These are phyloP conservation scores for Syzygium jambos DNA, from an alignment of 345 rosid species.

Conservation along the genomic window DNA sequence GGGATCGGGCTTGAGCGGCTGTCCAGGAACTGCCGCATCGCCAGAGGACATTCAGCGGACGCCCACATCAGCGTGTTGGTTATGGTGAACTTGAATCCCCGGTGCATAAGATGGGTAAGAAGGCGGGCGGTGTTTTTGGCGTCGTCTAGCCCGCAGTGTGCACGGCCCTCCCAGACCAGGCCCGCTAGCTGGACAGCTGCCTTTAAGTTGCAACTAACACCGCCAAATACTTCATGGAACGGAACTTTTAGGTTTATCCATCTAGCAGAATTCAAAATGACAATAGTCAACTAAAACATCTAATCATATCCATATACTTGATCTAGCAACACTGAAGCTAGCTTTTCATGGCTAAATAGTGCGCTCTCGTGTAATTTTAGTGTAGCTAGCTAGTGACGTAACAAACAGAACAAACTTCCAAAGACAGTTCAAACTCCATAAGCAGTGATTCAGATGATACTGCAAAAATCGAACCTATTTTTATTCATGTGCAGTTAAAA, in stretches of 20 bases:
- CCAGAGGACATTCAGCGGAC: slow-evolving; percentile 7
- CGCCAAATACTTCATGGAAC: slow-evolving; percentile 35
- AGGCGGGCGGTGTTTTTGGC: slow-evolving; percentile 50
- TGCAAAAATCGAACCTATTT: neutral
- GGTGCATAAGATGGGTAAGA: slow-evolving; percentile 31
- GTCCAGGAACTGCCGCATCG: slow-evolving; percentile 5
- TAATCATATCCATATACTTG: neutral
- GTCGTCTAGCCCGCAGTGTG: slow-evolving; percentile 47
- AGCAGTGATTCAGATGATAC: neutral
- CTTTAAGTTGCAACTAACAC: slow-evolving; percentile 30
- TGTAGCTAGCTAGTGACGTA: neutral
- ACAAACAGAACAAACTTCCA: neutral
- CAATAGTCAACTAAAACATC: neutral
- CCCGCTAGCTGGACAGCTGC: slow-evolving; percentile 46
- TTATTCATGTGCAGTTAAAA: neutral
- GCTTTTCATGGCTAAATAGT: neutral
- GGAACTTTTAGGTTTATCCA: slow-evolving; percentile 58
- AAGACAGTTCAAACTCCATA: neutral
- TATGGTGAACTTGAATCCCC: slow-evolving; percentile 35
- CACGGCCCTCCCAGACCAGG: slow-evolving; percentile 43
- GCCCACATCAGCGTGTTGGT: slow-evolving; percentile 41
- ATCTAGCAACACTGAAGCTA: neutral
- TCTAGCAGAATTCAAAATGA: slow-evolving; percentile 11
- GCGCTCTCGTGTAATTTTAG: neutral
- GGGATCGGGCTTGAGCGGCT: neutral